Base-by-base conservation (phyloP, 106 monocot species). In the Alisma plantagoaquatica region DNA sequence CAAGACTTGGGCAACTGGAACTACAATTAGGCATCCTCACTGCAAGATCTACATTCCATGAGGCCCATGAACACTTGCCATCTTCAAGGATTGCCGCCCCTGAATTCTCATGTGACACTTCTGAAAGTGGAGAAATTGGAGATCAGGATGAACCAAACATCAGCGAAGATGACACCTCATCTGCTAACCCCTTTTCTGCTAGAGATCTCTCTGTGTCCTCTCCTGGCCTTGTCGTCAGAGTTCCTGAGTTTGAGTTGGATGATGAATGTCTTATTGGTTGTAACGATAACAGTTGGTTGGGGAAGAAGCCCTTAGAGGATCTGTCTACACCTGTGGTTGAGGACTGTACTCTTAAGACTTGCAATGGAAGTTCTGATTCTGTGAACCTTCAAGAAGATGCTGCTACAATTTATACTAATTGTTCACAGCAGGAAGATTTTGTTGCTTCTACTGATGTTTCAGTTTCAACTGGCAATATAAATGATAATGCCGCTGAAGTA, bases 1-100 rank as follows among this genome's bases (percentile, higher is more conserved):
- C 45, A 44, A 96, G 84, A 59, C 84, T 96, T 47, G 63, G 66
- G 45, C 51, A 49, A 27, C 26, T 89, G 54, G 96, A 96, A 57
- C 47, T 65, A 43, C 61, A 78, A 29, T 53, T 89, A 18, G 56
- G 66, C 62, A 46, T 54, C 59, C 75, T 84, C 30, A 43, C 63
- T 29, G 44, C 31, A 32, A 69, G 60, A 54, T 27, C 28, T 29
- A 27, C 59, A 8, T 60, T 51, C 59, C 62, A 44, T 61, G 64
- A 64, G 43, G 58, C 23, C n/a, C n/a, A n/a, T n/a, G n/a, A n/a
- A n/a, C n/a, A n/a, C 35, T 1, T 27, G 33, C n/a, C 22, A 11
- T 49, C 22, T 33, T 62, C 62, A 30, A 75, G 29, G 32, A 45
- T 60, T 35, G 60, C 57, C 26, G 29, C 60, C 5, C 56, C 57